phyloP scores from a whole-genome alignment of 441 rosid genomes.

The Pelargonium cotyledonis region DNA sequence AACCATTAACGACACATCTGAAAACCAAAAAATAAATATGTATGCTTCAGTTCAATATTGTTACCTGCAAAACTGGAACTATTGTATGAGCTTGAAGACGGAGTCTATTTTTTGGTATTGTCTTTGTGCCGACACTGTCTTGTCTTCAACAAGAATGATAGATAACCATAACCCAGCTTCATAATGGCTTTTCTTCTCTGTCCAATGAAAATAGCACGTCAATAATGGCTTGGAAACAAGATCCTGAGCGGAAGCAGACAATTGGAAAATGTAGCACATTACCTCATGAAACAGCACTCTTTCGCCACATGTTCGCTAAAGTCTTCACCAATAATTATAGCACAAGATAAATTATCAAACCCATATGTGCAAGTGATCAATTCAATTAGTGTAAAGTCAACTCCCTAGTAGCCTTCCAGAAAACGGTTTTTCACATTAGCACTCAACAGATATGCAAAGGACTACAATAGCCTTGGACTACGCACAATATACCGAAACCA shows the following conservation, averaged over 20 bases:
- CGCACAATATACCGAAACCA: background rate
- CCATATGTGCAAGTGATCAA: background rate
- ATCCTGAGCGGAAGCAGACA: slow-evolving; percentile 6
- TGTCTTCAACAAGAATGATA: background rate
- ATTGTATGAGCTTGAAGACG: background rate
- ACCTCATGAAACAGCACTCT: background rate
- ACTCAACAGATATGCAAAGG: slow-evolving; percentile 13
- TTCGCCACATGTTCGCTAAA: background rate
- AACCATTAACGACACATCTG: too few relatives aligned
- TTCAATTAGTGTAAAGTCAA: slow-evolving; percentile 22
- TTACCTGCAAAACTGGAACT: slow-evolving; percentile 4
- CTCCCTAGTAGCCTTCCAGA: slow-evolving; percentile 3
- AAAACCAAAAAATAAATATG: too few relatives aligned
- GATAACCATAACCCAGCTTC: background rate
- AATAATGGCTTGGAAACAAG: background rate
- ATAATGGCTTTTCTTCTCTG: background rate
- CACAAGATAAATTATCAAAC: slow-evolving; percentile 8
- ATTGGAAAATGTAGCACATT: background rate
- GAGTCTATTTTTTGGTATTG: background rate
- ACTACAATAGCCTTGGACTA: slow-evolving; percentile 23
- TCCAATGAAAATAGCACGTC: background rate
- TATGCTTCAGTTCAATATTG: background rate
- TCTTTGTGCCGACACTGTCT: slow-evolving; percentile 2
- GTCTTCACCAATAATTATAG: slow-evolving; percentile 14
- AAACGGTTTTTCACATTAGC: slow-evolving; percentile 13